Evolutionary conservation across 305 asterid species (phyloP).

Genomic region (Vinca major): DNA sequence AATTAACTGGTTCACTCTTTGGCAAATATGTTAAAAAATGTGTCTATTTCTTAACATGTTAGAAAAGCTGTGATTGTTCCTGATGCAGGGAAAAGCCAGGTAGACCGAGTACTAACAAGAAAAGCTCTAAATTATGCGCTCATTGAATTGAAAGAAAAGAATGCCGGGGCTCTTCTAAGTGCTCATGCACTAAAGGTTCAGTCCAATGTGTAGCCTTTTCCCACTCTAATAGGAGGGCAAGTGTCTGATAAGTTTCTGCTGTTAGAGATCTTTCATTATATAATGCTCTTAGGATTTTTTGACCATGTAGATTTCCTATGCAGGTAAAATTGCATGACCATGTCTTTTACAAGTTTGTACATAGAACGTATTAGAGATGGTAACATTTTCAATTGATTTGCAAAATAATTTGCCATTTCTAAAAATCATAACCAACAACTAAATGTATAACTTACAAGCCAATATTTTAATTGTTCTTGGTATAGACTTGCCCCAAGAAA

Average conservation of each 20-base stretch:
- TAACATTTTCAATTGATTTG: background rate
- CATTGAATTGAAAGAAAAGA: conserved; percentile 60
- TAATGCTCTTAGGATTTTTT: background rate
- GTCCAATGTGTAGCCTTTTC: background rate
- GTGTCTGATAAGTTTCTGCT: background rate
- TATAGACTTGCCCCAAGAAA: background rate
- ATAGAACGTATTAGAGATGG: background rate
- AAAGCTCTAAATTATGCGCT: conserved; percentile 67
- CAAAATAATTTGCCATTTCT: background rate
- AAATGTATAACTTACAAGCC: background rate
- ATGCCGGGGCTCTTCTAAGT: conserved; percentile 60
- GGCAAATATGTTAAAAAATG: background rate
- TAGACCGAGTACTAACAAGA: conserved; percentile 44
- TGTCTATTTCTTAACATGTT: conserved; percentile 40
- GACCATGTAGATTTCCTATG: background rate
- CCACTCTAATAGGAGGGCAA: background rate
- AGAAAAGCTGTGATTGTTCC: conserved; percentile 33
- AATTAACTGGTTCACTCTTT: background rate
- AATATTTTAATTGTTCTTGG: background rate
- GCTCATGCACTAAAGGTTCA: conserved; percentile 73
- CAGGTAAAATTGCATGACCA: background rate
- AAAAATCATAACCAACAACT: background rate
- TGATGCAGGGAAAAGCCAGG: conserved; percentile 22
- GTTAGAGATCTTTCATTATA: background rate
- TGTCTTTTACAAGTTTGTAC: background rate